phyloP scores from a whole-genome alignment of 179 eudicot genomes.

The Gypsophila paniculata region DNA sequence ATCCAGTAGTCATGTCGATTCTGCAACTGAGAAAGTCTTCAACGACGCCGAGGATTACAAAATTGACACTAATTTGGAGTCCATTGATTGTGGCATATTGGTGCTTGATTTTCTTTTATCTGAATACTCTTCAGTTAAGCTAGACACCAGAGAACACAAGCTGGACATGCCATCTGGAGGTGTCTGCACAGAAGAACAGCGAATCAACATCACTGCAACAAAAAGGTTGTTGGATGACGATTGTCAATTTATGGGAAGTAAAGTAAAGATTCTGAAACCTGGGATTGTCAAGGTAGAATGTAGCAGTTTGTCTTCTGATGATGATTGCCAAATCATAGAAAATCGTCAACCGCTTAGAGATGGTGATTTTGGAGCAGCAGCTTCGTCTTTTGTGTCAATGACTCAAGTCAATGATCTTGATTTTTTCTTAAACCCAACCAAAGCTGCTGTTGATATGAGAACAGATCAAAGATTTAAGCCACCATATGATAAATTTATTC shows the following conservation, averaged over 20 bases:
- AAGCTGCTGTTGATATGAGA: constrained; percentile 33
- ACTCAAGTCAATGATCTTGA: constrained; percentile 60
- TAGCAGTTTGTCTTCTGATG: constrained; percentile 34
- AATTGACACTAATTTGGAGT: constrained; percentile 24
- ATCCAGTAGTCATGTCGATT: constrained; percentile 34
- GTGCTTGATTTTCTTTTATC: constrained; percentile 47
- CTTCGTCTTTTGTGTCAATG: constrained; percentile 32
- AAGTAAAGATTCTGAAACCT: constrained; percentile 14
- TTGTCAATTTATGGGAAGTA: constrained; percentile 30
- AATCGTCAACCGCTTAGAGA: constrained; percentile 29
- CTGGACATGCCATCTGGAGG: constrained; percentile 35
- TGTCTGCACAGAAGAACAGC: constrained; percentile 22
- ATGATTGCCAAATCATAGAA: constrained; percentile 34
- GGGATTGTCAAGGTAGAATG: constrained; percentile 16
- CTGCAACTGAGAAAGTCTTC: constrained; percentile 47
- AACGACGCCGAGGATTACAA: constrained; percentile 42
- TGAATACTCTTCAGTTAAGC: constrained; percentile 33
- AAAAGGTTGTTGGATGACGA: constrained; percentile 25
- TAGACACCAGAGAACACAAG: constrained; percentile 38
- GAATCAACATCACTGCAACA: constrained; percentile 22
- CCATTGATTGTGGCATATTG: constrained; percentile 35
- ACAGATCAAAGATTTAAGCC: constrained; percentile 29
- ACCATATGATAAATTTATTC: constrained; percentile 24
- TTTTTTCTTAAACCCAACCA: constrained; percentile 60
- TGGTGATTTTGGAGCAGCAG: constrained; percentile 25